These are phyloP conservation scores for Vitis rupestris DNA, from an alignment of 164 flowering plant species.

Conservation along the genomic window DNA sequence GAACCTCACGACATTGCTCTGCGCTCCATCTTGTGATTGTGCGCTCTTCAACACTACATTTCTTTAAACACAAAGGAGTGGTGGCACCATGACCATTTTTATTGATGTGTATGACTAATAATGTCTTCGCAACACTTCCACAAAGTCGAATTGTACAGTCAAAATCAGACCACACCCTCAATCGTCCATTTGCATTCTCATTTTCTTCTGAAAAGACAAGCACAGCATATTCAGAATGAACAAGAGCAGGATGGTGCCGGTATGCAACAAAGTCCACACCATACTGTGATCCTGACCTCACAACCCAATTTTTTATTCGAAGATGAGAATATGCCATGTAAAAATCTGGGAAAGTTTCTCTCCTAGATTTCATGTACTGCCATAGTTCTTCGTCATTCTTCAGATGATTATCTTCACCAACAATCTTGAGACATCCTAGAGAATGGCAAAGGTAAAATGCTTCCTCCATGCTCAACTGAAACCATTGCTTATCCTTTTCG, in stretches of 20 bases:
- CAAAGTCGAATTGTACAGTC: slow-evolving; percentile 58
- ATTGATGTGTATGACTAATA: slow-evolving; percentile 47
- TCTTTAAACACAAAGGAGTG: slow-evolving; percentile 44
- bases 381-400: slow-evolving; percentile 45
- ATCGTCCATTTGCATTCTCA: slow-evolving; percentile 28
- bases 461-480: slow-evolving; percentile 63
- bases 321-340: slow-evolving; percentile 76
- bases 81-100: slow-evolving; percentile 19
- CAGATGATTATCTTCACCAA: slow-evolving; percentile 21
- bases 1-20: slow-evolving; percentile 59
- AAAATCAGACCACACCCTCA: slow-evolving; percentile 71
- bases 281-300: slow-evolving; percentile 65
- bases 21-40: slow-evolving; percentile 70
- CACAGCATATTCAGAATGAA: slow-evolving; percentile 80
- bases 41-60: slow-evolving; percentile 45
- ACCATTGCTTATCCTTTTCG: slow-evolving; percentile 59
- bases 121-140: slow-evolving; percentile 76
- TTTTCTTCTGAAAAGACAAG: slow-evolving; percentile 44
- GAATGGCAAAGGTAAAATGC: slow-evolving; percentile 50
- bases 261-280: slow-evolving; percentile 86
- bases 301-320: slow-evolving; percentile 77
- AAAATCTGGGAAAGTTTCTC: slow-evolving; percentile 36
- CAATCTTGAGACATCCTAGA: slow-evolving; percentile 49
- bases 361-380: slow-evolving; percentile 46
- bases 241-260: slow-evolving; percentile 66